Percentiles rank a stretch among this genome's conserved stretches.
These are phyloP conservation scores for Hordeum vulgare DNA, from an alignment of 176 grass and related monocot genomes.

Conservation along the genomic window MorexV3_pseudomolecules_assembly NC_058522.1:264032781-264033280, in stretches of 20 bases:
- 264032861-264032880: neutral
- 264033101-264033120: no score
- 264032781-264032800: slow-evolving; percentile 46
- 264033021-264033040: neutral
- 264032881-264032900: neutral
- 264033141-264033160: neutral
- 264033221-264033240: neutral
- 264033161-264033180: neutral
- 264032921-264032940: neutral
- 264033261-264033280: no score
- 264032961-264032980: neutral
- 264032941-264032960: neutral
- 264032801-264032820: slow-evolving; percentile 70
- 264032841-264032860: neutral
- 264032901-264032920: neutral
- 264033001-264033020: neutral
- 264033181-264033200: neutral
- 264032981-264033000: neutral
- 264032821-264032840: neutral
- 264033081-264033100: neutral
- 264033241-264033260: neutral
- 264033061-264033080: neutral
- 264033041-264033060: neutral
- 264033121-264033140: neutral
- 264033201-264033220: neutral